These are phyloP conservation scores for Solanum chaucha DNA, from an alignment of 257 asterid species.

Conservation along the genomic window DNA sequence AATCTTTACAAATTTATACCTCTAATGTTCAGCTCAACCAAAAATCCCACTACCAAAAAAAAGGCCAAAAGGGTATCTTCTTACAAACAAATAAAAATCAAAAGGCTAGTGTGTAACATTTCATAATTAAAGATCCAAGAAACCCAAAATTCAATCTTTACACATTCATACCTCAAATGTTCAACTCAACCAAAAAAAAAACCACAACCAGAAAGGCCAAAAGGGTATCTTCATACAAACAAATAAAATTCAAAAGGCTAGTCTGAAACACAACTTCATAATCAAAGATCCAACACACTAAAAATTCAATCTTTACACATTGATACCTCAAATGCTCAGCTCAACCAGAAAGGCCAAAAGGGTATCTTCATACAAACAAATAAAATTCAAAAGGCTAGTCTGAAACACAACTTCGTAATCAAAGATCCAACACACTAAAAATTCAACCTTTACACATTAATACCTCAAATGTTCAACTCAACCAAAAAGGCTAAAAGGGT, in stretches of 20 bases:
- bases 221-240: background rate
- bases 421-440: constrained; percentile 4
- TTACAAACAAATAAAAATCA: background rate
- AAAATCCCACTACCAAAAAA: background rate
- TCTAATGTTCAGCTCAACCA: background rate
- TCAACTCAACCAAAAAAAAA: background rate
- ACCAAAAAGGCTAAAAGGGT: background rate
- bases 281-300: background rate
- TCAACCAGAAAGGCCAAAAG: background rate
- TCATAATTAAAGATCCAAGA: background rate
- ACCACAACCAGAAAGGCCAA: background rate
- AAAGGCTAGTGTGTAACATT: background rate
- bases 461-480: background rate
- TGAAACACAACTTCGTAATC: background rate
- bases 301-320: background rate
- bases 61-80: background rate
- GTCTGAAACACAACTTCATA: background rate
- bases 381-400: background rate
- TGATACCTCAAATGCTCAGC: background rate
- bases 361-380: background rate
- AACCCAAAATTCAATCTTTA: background rate
- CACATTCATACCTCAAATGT: background rate
- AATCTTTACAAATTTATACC: background rate
- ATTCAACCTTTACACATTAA: background rate
- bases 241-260: background rate